phyloP scores from a whole-genome alignment of 305 asterid genomes.

The Solanum hybrid region DNA sequence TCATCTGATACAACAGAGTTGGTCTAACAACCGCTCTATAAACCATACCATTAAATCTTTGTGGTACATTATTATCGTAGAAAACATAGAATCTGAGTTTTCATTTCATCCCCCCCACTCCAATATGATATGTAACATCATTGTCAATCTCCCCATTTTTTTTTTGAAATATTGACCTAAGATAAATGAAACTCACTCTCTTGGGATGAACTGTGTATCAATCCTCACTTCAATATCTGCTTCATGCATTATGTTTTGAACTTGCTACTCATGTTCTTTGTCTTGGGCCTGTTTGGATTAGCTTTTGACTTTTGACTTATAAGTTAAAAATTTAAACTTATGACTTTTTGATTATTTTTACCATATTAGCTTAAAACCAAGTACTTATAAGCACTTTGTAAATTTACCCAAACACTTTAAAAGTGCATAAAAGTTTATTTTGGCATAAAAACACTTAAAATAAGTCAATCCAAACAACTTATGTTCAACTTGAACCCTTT shows the following conservation, averaged over 20 bases:
- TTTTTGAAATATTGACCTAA: not conserved
- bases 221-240: not conserved
- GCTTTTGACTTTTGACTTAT: not conserved
- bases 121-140: not conserved
- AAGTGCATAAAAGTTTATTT: not conserved
- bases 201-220: not conserved
- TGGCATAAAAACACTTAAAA: not conserved
- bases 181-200: not conserved
- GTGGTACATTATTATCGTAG: not conserved
- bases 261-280: not conserved
- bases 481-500: not conserved
- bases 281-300: not conserved
- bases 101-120: not conserved
- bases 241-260: not conserved
- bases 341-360: too few species aligned
- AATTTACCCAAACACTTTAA: not conserved
- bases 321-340: too few species aligned
- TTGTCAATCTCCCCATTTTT: not conserved
- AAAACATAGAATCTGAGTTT: not conserved
- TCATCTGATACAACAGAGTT: not conserved
- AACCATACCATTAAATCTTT: not conserved
- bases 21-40: not conserved
- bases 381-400: not conserved
- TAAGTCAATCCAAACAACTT: not conserved
- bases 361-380: not conserved